Evolutionary conservation across 176 grass and related monocot genomes (phyloP).

Genomic region (Carex pumila): DNA sequence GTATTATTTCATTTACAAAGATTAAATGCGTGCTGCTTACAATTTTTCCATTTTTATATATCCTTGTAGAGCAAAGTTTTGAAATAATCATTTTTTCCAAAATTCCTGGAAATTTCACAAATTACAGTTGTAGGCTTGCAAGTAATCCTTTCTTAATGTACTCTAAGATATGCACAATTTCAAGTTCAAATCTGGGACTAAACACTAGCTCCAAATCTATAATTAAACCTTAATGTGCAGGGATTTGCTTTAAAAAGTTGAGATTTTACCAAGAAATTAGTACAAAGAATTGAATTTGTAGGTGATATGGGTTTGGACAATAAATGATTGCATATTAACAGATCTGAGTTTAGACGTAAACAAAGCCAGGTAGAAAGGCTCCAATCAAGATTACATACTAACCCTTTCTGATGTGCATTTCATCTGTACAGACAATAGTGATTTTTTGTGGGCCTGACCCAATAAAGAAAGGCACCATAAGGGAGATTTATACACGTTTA

Average conservation of each 20-base stretch:
- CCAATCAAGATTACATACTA: no score
- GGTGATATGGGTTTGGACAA: neutral
- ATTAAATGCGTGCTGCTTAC: neutral
- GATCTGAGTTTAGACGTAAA: neutral
- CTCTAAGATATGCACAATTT: neutral
- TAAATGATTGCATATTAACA: neutral
- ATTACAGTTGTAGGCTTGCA: neutral
- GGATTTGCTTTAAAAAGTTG: neutral
- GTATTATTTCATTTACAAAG: neutral
- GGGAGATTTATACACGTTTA: constrained; percentile 27
- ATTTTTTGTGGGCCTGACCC: constrained; percentile 51
- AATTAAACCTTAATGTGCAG: neutral
- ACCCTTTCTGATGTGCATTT: neutral
- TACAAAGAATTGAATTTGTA: neutral
- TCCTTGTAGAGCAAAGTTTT: neutral
- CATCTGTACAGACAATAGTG: constrained; percentile 48
- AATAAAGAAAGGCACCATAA: constrained; percentile 52
- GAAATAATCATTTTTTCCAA: neutral
- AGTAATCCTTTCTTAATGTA: neutral
- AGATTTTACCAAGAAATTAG: neutral
- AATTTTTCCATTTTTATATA: neutral
- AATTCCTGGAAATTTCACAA: neutral
- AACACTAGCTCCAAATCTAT: neutral
- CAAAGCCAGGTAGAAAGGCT: neutral
- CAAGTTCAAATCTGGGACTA: neutral